These are phyloP conservation scores for Cercophora sp. DNA, from an alignment of 495 filamentous ascomycete genomes.

Conservation along the genomic window DNA sequence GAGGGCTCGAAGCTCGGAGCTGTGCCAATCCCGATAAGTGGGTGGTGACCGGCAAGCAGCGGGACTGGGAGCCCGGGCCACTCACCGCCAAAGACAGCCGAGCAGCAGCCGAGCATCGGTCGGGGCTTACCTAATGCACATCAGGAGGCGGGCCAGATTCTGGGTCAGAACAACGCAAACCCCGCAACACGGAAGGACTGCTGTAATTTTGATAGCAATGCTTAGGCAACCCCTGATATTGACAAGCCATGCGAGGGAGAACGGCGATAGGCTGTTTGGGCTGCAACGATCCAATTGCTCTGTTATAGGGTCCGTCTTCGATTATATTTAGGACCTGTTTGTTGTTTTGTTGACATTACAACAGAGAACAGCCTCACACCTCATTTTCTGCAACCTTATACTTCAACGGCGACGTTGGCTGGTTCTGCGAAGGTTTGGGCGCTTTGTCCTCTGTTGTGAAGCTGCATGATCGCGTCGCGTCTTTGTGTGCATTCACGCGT, in stretches of 20 bases:
- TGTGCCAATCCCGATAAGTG: background rate
- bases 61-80: background rate
- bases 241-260: conserved; percentile 7
- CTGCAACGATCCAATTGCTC: background rate
- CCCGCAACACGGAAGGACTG: conserved; percentile 8
- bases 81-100: too few species aligned
- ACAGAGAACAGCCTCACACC: too few species aligned
- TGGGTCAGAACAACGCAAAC: conserved; percentile 7
- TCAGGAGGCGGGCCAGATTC: too few species aligned
- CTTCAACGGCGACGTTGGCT: too few species aligned
- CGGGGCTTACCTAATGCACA: background rate
- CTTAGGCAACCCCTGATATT: conserved; percentile 15
- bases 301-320: background rate
- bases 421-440: too few species aligned
- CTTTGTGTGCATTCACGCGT: conserved; percentile 2
- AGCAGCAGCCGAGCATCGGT: background rate
- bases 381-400: too few species aligned
- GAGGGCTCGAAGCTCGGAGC: background rate
- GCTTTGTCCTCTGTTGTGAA: conserved; percentile 1
- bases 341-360: conserved; percentile 9
- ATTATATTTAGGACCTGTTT: background rate
- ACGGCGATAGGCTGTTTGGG: conserved; percentile 9
- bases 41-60: background rate
- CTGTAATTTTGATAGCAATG: conserved; percentile 14
- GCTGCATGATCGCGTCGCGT: conserved; percentile 16